Conservation (phyloP, 2,329 filamentous ascomycete species). For the Rhexocercosporidium sp. region DNA sequence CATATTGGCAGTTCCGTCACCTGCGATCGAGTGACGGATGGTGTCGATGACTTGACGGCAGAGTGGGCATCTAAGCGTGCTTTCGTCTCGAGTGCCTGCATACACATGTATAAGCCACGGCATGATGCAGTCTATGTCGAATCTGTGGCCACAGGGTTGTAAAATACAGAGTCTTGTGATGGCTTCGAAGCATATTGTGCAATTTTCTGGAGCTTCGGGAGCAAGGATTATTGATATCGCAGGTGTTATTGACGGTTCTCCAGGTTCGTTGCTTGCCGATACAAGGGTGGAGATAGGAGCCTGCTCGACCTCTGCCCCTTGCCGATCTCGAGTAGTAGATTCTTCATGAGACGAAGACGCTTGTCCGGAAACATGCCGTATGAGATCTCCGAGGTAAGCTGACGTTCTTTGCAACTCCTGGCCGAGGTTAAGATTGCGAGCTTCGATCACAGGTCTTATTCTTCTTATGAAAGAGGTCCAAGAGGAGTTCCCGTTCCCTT, state of each 20-base stretch:
- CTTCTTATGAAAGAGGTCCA: background rate
- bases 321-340: background rate
- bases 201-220: background rate
- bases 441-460: background rate
- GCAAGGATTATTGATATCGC: background rate
- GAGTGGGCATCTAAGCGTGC: background rate
- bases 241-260: background rate
- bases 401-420: background rate
- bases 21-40: background rate
- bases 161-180: background rate
- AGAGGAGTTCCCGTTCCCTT: background rate
- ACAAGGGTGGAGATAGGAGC: too few relatives aligned
- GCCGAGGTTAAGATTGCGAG: background rate
- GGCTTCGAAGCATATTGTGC: constrained; percentile 7
- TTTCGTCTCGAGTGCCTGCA: background rate
- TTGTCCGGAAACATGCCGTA: background rate
- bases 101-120: background rate
- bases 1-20: background rate
- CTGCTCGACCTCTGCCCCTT: background rate
- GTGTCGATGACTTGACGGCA: background rate
- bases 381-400: background rate
- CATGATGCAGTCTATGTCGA: constrained; percentile 10
- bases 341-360: background rate
- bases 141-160: constrained; percentile 8
- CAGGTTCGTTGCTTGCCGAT: background rate